These are phyloP conservation scores for Mortierella alpina DNA, from an alignment of 192 early-diverging fungal genomes.

Conservation along the genomic window DNA sequence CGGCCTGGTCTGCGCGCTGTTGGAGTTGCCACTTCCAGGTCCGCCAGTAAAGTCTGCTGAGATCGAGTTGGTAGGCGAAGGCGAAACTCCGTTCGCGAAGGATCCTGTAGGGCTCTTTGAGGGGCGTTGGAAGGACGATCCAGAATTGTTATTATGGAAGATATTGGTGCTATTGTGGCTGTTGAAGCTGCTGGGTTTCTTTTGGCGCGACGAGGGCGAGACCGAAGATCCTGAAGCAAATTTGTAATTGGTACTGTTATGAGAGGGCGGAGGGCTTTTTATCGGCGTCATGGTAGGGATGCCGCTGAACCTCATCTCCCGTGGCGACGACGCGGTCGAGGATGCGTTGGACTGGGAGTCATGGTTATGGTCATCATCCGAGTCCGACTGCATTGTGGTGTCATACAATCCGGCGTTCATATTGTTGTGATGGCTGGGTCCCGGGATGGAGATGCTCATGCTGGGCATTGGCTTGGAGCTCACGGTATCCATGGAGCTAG, in stretches of 20 bases:
- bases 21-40: constrained; percentile 12
- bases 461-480: constrained; percentile 48
- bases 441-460: constrained; percentile 45
- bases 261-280: constrained; percentile 35
- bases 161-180: constrained; percentile 20
- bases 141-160: constrained; percentile 18
- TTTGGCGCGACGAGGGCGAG: constrained; percentile 39
- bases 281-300: constrained; percentile 52
- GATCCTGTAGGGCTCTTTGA: constrained; percentile 22
- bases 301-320: constrained; percentile 46
- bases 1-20: constrained; percentile 9
- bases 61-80: constrained; percentile 43
- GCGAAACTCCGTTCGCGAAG: constrained; percentile 29
- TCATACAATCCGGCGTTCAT: constrained; percentile 31
- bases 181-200: constrained; percentile 18
- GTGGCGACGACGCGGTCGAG: constrained; percentile 40
- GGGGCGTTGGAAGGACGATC: neutral
- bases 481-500: constrained; percentile 46
- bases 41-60: constrained; percentile 38
- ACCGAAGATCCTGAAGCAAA: constrained; percentile 28
- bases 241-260: constrained; percentile 27
- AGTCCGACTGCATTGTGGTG: constrained; percentile 48
- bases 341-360: constrained; percentile 44
- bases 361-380: constrained; percentile 32
- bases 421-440: constrained; percentile 24